A percentile compares a stretch with the other conserved stretches of the same genome.
Evolutionary conservation across 495 filamentous ascomycete genomes (phyloP).

Genomic region (Halenospora varia): DNA sequence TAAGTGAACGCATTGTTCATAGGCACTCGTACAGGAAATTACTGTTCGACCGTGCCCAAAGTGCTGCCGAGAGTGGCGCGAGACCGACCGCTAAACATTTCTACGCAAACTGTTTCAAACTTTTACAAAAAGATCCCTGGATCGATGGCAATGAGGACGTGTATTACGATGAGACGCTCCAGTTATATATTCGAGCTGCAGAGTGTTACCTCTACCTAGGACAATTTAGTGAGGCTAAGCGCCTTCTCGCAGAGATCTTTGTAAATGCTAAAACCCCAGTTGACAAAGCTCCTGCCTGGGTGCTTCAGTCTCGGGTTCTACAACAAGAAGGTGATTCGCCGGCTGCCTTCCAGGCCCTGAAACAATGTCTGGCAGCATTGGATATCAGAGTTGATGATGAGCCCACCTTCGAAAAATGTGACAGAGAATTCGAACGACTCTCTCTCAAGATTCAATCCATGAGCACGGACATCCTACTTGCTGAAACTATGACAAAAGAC

Average conservation of each 20-base stretch:
- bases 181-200: slow-evolving; percentile 69
- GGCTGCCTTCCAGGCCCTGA: slow-evolving; percentile 63
- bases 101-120: slow-evolving; percentile 66
- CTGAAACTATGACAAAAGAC: slow-evolving; percentile 29
- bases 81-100: slow-evolving; percentile 74
- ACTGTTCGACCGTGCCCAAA: slow-evolving; percentile 70
- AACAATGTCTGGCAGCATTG: slow-evolving; percentile 62
- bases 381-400: slow-evolving; percentile 59
- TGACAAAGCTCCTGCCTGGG: slow-evolving; percentile 74
- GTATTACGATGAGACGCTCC: slow-evolving; percentile 78
- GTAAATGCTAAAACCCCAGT: slow-evolving; percentile 58
- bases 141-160: slow-evolving; percentile 64
- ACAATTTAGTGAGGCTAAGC: slow-evolving; percentile 57
- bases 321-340: slow-evolving; percentile 66
- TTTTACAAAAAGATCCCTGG: slow-evolving; percentile 80
- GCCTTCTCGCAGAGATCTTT: slow-evolving; percentile 61
- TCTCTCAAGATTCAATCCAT: slow-evolving; percentile 53
- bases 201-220: slow-evolving; percentile 78
- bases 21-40: slow-evolving; percentile 66
- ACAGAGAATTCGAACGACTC: slow-evolving; percentile 61
- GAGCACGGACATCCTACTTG: slow-evolving; percentile 12
- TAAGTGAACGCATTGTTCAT: slow-evolving; percentile 55
- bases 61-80: slow-evolving; percentile 74
- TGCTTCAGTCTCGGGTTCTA: slow-evolving; percentile 72
- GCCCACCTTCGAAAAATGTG: slow-evolving; percentile 70